Evolutionary conservation across 2,329 filamentous ascomycete genomes (phyloP), one percentile per base, ranked within the genome.

Genomic region (Rosellinia necatrix): DNA sequence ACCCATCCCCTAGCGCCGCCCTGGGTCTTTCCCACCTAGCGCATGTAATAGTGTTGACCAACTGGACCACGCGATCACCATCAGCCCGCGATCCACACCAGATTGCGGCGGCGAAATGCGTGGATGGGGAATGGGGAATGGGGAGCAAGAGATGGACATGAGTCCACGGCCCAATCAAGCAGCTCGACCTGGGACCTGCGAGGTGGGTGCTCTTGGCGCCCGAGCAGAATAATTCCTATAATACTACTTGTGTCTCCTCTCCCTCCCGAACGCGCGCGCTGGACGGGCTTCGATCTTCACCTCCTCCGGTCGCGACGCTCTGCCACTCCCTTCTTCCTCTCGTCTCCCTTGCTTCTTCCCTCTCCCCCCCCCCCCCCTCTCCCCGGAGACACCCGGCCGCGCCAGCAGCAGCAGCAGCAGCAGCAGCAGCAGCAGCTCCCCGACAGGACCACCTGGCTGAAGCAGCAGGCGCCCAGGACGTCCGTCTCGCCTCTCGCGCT

Each of bases 41-140:
- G n/a, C n/a, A n/a, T n/a, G n/a, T n/a, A n/a, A n/a, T n/a, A n/a
- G 55, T 64, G 64, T 61, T 57, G 64, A 63, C 60, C 63, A 62
- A 59, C 60, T 62, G 24, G 48, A n/a, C 47, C 65, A 64, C 64
- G 63, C 65, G 63, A 58, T 66, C 56, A 37, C 41, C 49, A 17
- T 34, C 48, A 32, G 25, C 46, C 47, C 24, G 37, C 37, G 37
- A 22, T 22, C 37, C 40, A 42, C 40, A 15, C 22, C 19, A 42
- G 40, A 42, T 42, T 42, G 24, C 40, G 17, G 49, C 49, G 40
- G 57, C 57, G 46, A 57, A 53, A 50, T 35, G 17, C 37, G 22
- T 7, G 44, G 44, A 27, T 27, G 29, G 48, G 15, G 27, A 41
- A n/a, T n/a, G n/a, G n/a, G n/a, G n/a, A n/a, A n/a, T n/a, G n/a